Conservation (phyloP, 257 asterid species). For the Paulownia fortunei region DNA sequence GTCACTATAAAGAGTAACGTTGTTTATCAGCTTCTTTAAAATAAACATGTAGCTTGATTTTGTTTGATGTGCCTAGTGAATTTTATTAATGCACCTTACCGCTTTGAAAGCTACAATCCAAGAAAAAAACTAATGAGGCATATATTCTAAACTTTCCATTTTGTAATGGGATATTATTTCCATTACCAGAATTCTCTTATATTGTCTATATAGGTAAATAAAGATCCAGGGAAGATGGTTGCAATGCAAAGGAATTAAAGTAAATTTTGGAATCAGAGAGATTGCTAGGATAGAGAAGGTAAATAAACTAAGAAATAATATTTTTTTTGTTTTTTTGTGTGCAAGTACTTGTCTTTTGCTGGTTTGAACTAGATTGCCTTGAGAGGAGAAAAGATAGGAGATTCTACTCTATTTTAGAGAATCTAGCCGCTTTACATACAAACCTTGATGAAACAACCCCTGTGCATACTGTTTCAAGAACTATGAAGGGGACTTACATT, state of each 20-base stretch:
- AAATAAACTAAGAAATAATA: constrained; percentile 4
- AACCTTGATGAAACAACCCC: constrained; percentile 77
- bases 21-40: no score
- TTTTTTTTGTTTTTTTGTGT: constrained; percentile 11
- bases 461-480: constrained; percentile 48
- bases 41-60: neutral
- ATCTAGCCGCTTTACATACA: constrained; percentile 96
- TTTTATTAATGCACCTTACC: no score
- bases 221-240: constrained; percentile 99
- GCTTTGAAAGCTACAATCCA: no score
- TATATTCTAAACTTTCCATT: constrained; percentile 3
- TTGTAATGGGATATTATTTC: constrained; percentile 8
- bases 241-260: constrained; percentile 89
- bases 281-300: constrained; percentile 98
- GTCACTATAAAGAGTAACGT: no score
- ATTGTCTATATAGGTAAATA: constrained; percentile 68
- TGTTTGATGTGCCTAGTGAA: constrained; percentile 12
- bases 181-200: constrained; percentile 14
- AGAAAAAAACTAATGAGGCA: no score
- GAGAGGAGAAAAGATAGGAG: constrained; percentile 98
- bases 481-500: constrained; percentile 38
- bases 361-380: constrained; percentile 76
- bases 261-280: constrained; percentile 93
- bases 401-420: constrained; percentile 97
- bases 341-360: constrained; percentile 13